A percentile compares a stretch with the other conserved stretches of the same genome.
Conservation (phyloP, 352 stramenopile genomes). For the Pythium sukuiense region DNA sequence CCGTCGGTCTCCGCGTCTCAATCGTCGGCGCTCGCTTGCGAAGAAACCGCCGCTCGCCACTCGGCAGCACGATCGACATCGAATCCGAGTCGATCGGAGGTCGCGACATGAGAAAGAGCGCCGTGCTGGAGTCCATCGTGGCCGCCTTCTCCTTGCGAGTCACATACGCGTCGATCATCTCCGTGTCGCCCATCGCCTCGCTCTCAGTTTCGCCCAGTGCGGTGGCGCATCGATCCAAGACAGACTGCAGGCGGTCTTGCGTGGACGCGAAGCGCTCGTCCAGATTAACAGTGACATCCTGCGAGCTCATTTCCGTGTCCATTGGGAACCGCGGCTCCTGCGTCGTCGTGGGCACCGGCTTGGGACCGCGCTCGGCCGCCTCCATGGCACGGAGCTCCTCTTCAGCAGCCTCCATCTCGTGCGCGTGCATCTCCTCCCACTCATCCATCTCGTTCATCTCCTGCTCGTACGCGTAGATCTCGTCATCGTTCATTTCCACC, state of each 20-base stretch:
- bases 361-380: constrained; percentile 34
- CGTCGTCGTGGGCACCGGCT: not conserved
- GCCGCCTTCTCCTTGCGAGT: constrained; percentile 31
- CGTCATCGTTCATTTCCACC: constrained; percentile 56
- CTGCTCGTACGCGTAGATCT: constrained; percentile 78
- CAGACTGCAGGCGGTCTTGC: constrained; percentile 47
- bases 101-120: constrained; percentile 55
- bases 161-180: constrained; percentile 31
- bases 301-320: not conserved
- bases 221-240: constrained; percentile 64
- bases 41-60: constrained; percentile 59
- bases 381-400: constrained; percentile 66
- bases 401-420: constrained; percentile 78
- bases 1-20: constrained; percentile 15
- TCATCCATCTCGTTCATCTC: constrained; percentile 77
- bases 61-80: constrained; percentile 51
- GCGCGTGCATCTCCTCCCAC: constrained; percentile 80
- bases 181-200: constrained; percentile 31
- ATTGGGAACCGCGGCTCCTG: not conserved
- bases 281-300: constrained; percentile 15
- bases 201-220: constrained; percentile 59
- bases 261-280: constrained; percentile 38
- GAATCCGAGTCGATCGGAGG: constrained; percentile 66
- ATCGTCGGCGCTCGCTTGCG: constrained; percentile 51
- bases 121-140: constrained; percentile 36